Conservation (phyloP, 352 stramenopile species). For the Thalassiosira mediterranea region DNA sequence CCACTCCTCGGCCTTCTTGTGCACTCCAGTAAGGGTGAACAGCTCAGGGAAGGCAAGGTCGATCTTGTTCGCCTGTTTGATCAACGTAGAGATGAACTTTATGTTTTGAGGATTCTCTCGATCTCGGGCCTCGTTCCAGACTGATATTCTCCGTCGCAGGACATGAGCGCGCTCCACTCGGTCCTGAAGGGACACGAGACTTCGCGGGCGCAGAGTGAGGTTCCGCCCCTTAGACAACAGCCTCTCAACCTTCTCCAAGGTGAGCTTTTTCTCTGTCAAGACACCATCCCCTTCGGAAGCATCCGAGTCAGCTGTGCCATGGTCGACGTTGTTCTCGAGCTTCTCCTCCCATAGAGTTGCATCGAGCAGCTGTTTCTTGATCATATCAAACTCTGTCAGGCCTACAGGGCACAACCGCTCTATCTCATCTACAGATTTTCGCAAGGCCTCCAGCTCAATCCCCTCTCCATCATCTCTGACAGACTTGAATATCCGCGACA, state of each 20-base stretch:
- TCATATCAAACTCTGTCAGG: conserved; percentile 56
- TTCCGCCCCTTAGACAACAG: conserved; percentile 47
- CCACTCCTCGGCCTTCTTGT: conserved; percentile 68
- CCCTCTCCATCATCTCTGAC: conserved; percentile 64
- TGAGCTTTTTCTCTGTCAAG: conserved; percentile 52
- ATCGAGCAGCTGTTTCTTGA: conserved; percentile 50
- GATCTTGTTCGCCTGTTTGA: conserved; percentile 71
- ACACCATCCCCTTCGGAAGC: conserved; percentile 36
- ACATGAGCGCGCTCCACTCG: conserved; percentile 47
- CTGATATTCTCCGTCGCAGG: conserved; percentile 42
- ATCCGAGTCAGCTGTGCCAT: conserved; percentile 38
- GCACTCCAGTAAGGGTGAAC: conserved; percentile 53
- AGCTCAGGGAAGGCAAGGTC: conserved; percentile 67
- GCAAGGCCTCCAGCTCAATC: conserved; percentile 62
- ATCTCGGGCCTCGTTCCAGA: conserved; percentile 59
- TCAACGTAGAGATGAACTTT: conserved; percentile 59
- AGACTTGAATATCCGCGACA: conserved; percentile 60
- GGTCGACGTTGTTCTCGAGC: conserved; percentile 49
- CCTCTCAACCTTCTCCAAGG: conserved; percentile 56
- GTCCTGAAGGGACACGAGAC: conserved; percentile 45
- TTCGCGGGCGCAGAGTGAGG: conserved; percentile 46
- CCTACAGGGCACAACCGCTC: conserved; percentile 43
- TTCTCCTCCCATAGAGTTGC: conserved; percentile 65
- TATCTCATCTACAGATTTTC: conserved; percentile 58
- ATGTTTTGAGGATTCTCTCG: conserved; percentile 59